Conservation (phyloP, 192 early-diverging fungal genomes). For the Linnemannia hyalina region DNA sequence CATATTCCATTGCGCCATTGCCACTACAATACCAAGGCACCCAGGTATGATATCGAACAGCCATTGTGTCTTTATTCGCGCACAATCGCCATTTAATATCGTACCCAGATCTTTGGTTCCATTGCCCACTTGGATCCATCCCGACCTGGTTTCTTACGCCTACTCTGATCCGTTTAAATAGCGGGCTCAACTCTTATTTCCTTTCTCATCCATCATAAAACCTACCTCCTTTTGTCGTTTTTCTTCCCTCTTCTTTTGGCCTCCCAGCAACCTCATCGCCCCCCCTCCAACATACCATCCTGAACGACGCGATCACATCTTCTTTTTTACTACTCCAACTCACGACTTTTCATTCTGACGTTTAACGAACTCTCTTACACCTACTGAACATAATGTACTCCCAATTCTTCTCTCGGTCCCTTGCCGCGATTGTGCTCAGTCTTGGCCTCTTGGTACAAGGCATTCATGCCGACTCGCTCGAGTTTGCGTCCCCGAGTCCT, state of each 20-base stretch:
- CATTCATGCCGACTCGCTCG: constrained; percentile 26
- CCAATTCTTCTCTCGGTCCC: background rate
- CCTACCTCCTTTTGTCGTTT: background rate
- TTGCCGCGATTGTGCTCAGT: constrained; percentile 4
- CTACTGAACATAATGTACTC: constrained; percentile 8
- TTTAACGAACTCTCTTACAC: background rate
- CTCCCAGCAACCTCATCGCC: constrained; percentile 1
- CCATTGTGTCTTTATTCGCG: background rate
- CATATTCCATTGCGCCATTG: background rate
- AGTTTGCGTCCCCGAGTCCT: constrained; percentile 25
- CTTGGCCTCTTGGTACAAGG: constrained; percentile 6
- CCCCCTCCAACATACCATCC: background rate
- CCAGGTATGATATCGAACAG: background rate
- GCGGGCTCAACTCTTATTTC: background rate
- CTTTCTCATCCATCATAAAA: background rate
- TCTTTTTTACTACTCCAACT: background rate
- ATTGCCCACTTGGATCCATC: background rate
- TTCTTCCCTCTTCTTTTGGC: background rate
- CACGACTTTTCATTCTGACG: background rate
- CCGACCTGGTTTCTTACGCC: background rate
- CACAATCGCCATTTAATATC: background rate
- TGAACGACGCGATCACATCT: background rate
- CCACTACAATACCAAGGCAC: background rate
- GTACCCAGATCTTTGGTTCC: too few species aligned
- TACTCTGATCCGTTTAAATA: background rate